Evolutionary conservation across 2,329 filamentous ascomycete species (phyloP).

Genomic region (Thelonectria olida): DNA sequence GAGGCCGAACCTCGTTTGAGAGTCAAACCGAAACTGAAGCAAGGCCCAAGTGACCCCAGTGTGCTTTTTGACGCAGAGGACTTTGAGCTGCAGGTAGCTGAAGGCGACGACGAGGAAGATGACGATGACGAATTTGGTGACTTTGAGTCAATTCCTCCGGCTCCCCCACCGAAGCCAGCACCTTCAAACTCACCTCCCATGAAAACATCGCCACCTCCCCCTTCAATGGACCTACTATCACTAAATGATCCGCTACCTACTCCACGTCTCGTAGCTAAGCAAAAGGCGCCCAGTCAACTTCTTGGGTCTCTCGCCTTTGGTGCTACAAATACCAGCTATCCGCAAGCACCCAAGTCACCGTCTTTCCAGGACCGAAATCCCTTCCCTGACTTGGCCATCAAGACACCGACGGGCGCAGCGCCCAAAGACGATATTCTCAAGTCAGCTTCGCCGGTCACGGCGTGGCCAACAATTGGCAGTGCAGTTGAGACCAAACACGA

Average conservation of each 20-base stretch:
- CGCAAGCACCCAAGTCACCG: conserved; percentile 60
- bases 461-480: conserved; percentile 54
- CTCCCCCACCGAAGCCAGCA: conserved; percentile 17
- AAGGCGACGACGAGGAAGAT: conserved; percentile 54
- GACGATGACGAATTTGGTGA: conserved; percentile 62
- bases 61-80: conserved; percentile 75
- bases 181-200: conserved; percentile 26
- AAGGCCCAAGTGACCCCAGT: conserved; percentile 53
- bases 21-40: conserved; percentile 36
- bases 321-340: conserved; percentile 45
- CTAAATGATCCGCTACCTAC: conserved; percentile 45
- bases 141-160: conserved; percentile 58
- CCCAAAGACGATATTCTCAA: conserved; percentile 47
- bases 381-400: conserved; percentile 58
- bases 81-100: conserved; percentile 53
- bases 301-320: conserved; percentile 42
- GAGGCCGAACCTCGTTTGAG: conserved; percentile 11
- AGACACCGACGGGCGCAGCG: conserved; percentile 50
- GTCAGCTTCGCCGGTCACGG: conserved; percentile 53
- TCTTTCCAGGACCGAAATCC: conserved; percentile 64
- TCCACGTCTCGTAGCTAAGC: conserved; percentile 15
- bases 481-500: conserved; percentile 17
- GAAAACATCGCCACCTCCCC: conserved; percentile 22
- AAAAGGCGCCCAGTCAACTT: conserved; percentile 44
- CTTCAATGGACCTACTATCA: conserved; percentile 53